Percentiles rank a stretch among this genome's conserved stretches.
Evolutionary conservation across 2,329 filamentous ascomycete species (phyloP).

Genomic region (Stachybotrys echinatus): DNA sequence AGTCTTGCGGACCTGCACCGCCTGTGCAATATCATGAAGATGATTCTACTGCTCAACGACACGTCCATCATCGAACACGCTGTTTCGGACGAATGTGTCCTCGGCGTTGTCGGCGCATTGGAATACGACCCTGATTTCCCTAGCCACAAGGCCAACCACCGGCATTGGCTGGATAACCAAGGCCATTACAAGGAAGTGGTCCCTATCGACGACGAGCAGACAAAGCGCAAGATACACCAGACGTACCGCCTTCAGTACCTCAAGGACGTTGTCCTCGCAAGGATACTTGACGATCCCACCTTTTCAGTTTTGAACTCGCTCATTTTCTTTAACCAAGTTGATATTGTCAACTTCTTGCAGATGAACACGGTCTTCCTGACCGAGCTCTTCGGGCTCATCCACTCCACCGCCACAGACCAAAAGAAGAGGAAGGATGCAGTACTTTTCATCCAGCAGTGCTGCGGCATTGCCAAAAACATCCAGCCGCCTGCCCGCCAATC

Average conservation of each 20-base stretch:
- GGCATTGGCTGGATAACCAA: slow-evolving; percentile 84
- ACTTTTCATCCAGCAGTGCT: slow-evolving; percentile 94
- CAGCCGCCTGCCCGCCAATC: slow-evolving; percentile 76
- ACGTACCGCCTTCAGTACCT: slow-evolving; percentile 95
- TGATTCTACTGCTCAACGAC: slow-evolving; percentile 89
- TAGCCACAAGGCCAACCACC: slow-evolving; percentile 93
- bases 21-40: slow-evolving; percentile 97
- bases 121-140: slow-evolving; percentile 99
- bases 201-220: slow-evolving; percentile 74
- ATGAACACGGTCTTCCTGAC: slow-evolving; percentile 70
- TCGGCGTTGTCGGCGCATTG: slow-evolving; percentile 89
- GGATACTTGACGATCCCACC: slow-evolving; percentile 94
- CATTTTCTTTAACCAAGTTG: slow-evolving; percentile 98
- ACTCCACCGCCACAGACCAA: slow-evolving; percentile 54
- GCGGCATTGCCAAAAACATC: slow-evolving; percentile 87
- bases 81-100: slow-evolving; percentile 81
- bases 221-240: slow-evolving; percentile 88
- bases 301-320: slow-evolving; percentile 96
- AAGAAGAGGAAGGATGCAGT: slow-evolving; percentile 89
- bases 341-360: slow-evolving; percentile 94
- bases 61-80: slow-evolving; percentile 90
- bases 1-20: slow-evolving; percentile 81
- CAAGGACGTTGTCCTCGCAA: slow-evolving; percentile 95
- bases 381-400: slow-evolving; percentile 85
- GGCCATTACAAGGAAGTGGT: slow-evolving; percentile 96